phyloP scores from a whole-genome alignment of 257 asterid genomes.

The Striga asiatica region DNA sequence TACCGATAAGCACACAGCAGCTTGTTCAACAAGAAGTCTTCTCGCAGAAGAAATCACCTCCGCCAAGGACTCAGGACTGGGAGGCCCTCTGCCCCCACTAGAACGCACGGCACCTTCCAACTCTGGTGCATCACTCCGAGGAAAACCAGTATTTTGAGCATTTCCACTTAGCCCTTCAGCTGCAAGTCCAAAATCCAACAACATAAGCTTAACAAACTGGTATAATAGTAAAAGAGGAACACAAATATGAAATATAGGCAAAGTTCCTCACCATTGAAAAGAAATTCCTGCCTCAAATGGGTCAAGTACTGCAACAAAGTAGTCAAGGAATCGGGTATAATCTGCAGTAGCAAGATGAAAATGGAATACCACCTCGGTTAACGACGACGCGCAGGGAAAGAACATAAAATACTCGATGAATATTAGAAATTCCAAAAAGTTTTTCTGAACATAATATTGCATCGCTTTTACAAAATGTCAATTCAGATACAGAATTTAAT shows the following conservation, averaged over 20 bases:
- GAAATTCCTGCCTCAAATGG: constrained; percentile 71
- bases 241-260: constrained; percentile 11
- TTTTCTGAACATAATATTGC: background rate
- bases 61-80: no score
- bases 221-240: background rate
- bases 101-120: no score
- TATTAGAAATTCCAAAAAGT: constrained; percentile 2
- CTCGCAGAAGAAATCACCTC: no score
- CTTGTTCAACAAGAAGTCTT: no score
- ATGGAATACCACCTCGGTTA: constrained; percentile 7
- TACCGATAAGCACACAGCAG: no score
- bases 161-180: constrained; percentile 22
- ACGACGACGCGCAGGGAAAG: constrained; percentile 1
- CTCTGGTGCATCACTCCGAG: background rate
- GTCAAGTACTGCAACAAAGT: constrained; percentile 60
- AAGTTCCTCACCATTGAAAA: constrained; percentile 42
- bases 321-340: constrained; percentile 67
- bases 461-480: background rate
- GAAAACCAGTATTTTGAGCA: background rate
- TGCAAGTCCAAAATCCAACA: constrained; percentile 19
- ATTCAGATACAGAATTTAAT: background rate
- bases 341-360: constrained; percentile 32
- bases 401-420: background rate
- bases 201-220: constrained; percentile 1
- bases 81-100: no score